Percentiles rank a stretch among this genome's conserved stretches.
phyloP scores from a whole-genome alignment of 163 green algal species.

The Volvox carteri region DNA sequence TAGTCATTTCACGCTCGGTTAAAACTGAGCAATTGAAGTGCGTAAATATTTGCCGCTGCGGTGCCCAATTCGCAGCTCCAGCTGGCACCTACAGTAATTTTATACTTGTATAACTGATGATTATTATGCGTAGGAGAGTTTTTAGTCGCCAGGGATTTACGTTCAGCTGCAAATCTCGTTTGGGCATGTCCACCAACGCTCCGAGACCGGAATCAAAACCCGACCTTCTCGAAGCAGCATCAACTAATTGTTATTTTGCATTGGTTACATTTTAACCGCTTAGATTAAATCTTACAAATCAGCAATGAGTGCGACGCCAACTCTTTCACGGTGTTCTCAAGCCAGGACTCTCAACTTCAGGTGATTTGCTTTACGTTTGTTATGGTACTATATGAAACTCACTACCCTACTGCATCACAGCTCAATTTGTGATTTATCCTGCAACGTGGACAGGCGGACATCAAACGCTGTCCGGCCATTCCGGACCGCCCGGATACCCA shows the following conservation, averaged over 20 bases:
- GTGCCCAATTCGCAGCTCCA: background rate
- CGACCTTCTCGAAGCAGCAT: background rate
- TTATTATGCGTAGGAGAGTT: background rate
- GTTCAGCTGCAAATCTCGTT: background rate
- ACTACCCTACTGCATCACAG: background rate
- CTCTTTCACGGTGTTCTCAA: background rate
- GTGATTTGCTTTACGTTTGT: background rate
- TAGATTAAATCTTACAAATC: background rate
- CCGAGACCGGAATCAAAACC: slow-evolving; percentile 21
- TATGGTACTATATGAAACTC: background rate
- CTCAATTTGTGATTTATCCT: background rate
- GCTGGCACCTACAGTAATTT: background rate
- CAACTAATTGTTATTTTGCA: background rate
- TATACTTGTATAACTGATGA: background rate
- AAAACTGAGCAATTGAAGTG: background rate
- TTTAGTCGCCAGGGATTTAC: background rate
- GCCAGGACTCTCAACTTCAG: background rate
- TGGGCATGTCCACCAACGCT: background rate
- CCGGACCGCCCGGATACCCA: background rate
- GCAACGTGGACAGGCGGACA: background rate
- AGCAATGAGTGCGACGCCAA: background rate
- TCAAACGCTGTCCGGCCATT: background rate
- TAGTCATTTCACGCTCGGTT: too few relatives aligned
- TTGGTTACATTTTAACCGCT: background rate
- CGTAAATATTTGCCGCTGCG: background rate